Evolutionary conservation across 73 alveolate species (phyloP).

Genomic region (Tetrahymena elliotti): DNA sequence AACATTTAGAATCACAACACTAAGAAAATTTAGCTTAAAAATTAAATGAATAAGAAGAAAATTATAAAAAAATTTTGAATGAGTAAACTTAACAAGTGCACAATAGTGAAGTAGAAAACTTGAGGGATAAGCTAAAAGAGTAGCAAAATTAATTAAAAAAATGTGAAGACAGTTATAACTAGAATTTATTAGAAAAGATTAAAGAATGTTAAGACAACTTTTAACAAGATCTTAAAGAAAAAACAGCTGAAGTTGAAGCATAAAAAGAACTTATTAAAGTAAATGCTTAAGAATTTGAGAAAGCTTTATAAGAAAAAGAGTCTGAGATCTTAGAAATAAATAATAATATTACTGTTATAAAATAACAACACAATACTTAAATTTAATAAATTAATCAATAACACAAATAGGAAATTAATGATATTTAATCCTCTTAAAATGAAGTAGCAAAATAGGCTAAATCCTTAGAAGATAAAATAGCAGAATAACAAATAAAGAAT

Average conservation of each 20-base stretch:
- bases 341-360: neutral
- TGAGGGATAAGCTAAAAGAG: neutral
- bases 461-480: neutral
- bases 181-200: neutral
- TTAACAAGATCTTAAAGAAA: neutral
- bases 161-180: neutral
- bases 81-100: neutral
- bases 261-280: neutral
- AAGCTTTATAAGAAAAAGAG: neutral
- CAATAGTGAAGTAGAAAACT: neutral
- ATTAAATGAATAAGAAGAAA: neutral
- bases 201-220: neutral
- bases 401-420: neutral
- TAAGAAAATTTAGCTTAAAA: too few species aligned
- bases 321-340: neutral
- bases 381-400: neutral
- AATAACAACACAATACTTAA: neutral
- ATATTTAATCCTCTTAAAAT: neutral
- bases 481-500: neutral
- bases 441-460: neutral
- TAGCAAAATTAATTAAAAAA: neutral
- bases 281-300: neutral
- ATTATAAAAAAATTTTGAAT: too few species aligned
- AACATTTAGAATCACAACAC: neutral
- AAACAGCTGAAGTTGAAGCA: neutral